Evolutionary conservation across 805 yeast genomes (phyloP), one percentile per base, ranked within the genome.

Genomic region (Jamesozyma rosinii): DNA sequence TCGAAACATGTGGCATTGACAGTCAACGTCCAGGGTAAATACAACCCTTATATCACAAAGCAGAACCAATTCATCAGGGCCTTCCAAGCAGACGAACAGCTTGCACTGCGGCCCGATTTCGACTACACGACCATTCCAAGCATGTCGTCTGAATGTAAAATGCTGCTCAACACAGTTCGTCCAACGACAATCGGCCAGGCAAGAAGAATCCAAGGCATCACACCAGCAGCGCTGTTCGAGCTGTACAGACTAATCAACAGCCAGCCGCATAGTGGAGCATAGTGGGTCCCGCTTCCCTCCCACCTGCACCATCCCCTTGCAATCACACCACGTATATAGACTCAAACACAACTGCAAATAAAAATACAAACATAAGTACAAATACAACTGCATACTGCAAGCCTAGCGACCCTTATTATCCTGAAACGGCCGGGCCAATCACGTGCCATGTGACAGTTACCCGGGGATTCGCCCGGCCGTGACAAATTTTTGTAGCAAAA

Each of bases 161-260:
- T 68, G 15, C 64, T 83, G 10, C 67, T 92, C 43, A 84, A 86
- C 53, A 70, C 72, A 10, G 78, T 86, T 14, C 81, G 84, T 48
- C 98, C 98, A 0, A 76, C 77, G 42, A 92, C 97, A 0, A 77
- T 92, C 37, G 97, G 97, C 0, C 97, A 92, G 59, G 97, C 97
- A 0, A 74, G 95, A 58, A 71, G 97, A 52, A 83, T 90, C 11
- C 95, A 92, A 55, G 97, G 98, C 0, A 79, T 92, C 2, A 90
- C 97, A 0, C 95, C 97, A 0, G 90, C 96, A 0, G 92, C 96
- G 0, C 69, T 86, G 15, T 83, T 87, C 49, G 94, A 85, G 57
- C 69, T 89, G 38, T 84, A 80, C 57, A 70, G 46, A n/a, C 36
- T 43, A 3, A 19, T 39, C 3, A 32, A 42, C 24, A 34, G 14